phyloP scores from a whole-genome alignment of 805 yeast genomes.

The Lachancea quebecensis region DNA sequence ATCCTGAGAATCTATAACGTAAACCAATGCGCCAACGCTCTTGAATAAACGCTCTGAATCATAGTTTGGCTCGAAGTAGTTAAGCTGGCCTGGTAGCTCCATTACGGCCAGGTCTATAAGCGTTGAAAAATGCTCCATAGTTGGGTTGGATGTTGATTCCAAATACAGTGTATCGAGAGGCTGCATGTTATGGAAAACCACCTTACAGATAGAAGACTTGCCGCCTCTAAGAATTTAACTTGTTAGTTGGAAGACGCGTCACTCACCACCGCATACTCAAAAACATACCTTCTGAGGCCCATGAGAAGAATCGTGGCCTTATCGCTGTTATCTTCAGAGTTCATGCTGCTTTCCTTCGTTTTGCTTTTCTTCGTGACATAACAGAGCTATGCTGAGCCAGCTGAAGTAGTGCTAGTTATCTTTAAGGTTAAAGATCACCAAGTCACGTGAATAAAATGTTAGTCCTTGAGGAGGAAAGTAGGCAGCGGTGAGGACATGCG shows the following conservation, averaged over 20 bases:
- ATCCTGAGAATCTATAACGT: conserved; percentile 92
- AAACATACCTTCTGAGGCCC: conserved; percentile 65
- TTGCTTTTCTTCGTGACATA: not conserved
- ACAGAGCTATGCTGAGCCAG: not conserved
- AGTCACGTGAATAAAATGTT: not conserved
- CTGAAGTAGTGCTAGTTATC: not conserved
- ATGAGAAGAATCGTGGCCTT: conserved; percentile 78
- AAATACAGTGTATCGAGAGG: conserved; percentile 87
- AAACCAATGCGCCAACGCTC: conserved; percentile 83
- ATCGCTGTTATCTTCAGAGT: conserved; percentile 34
- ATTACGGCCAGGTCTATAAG: conserved; percentile 80
- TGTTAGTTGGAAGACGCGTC: too few relatives aligned
- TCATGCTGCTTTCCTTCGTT: conserved; percentile 5
- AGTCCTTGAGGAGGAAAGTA: not conserved
- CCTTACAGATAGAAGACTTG: conserved; percentile 91
- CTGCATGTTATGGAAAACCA: conserved; percentile 93
- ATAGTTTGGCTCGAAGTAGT: conserved; percentile 77
- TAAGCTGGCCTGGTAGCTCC: conserved; percentile 93
- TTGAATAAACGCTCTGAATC: conserved; percentile 73
- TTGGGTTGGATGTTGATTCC: conserved; percentile 85
- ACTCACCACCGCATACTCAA: too few relatives aligned
- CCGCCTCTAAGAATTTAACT: conserved; percentile 50
- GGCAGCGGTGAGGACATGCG: not conserved
- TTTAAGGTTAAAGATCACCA: not conserved
- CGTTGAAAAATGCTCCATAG: conserved; percentile 76